Evolutionary conservation across 2,329 filamentous ascomycete species (phyloP).

Genomic region (Ophiocordyceps camponoti-leonardi): DNA sequence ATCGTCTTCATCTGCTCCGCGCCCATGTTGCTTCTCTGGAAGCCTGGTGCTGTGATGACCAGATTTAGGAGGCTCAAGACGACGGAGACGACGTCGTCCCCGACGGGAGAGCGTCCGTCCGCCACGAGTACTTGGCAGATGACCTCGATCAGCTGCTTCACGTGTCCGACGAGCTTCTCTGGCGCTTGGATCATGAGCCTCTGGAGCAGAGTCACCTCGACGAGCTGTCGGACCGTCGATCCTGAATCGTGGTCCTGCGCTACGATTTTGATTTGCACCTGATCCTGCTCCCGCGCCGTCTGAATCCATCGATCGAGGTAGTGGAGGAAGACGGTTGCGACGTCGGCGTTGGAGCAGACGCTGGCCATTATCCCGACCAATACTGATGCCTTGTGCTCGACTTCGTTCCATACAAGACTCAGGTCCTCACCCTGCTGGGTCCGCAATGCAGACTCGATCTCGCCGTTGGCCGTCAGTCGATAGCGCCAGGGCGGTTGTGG

Average conservation of each 20-base stretch:
- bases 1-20: conserved; percentile 24
- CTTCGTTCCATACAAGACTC: conserved; percentile 21
- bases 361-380: conserved; percentile 32
- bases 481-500: conserved; percentile 33
- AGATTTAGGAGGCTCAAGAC: conserved; percentile 45
- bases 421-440: conserved; percentile 5
- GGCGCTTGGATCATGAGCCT: conserved; percentile 46
- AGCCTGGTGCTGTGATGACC: conserved; percentile 38
- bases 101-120: conserved; percentile 21
- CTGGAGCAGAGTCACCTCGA: conserved; percentile 45
- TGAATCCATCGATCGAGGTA: conserved; percentile 42
- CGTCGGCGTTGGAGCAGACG: conserved; percentile 34
- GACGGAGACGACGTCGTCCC: conserved; percentile 31
- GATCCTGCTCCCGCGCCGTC: conserved; percentile 10
- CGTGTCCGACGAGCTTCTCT: conserved; percentile 44
- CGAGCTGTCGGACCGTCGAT: conserved; percentile 29
- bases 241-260: conserved; percentile 13
- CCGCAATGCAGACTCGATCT: conserved; percentile 31
- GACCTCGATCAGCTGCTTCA: conserved; percentile 47
- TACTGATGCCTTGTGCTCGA: conserved; percentile 28
- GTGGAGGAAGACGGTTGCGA: conserved; percentile 41
- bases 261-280: conserved; percentile 8
- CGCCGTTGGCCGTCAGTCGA: conserved; percentile 22
- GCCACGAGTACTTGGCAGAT: conserved; percentile 40
- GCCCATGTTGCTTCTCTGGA: conserved; percentile 29